Conservation (phyloP, 768 basidiomycete genomes). For the Mycena epipterygia region DNA sequence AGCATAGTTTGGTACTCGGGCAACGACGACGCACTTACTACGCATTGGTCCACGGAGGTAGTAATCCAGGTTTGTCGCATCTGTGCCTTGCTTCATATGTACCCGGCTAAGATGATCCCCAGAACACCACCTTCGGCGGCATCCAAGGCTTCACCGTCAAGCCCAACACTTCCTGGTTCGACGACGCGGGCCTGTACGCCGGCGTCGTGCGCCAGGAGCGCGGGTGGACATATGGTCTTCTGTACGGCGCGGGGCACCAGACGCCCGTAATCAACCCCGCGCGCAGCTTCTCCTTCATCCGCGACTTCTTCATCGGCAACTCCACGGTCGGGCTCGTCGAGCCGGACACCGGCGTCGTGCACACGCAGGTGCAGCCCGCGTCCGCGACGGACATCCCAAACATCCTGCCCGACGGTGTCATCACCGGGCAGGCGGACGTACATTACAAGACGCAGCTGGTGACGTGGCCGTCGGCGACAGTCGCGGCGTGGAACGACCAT, state of each 20-base stretch:
- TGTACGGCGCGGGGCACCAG: conserved; percentile 31
- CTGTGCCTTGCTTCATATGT: no score
- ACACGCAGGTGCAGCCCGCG: not conserved
- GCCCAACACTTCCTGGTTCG: conserved; percentile 62
- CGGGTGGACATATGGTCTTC: conserved; percentile 48
- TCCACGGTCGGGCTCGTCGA: conserved; percentile 58
- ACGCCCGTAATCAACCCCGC: conserved; percentile 18
- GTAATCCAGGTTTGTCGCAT: conserved; percentile 53
- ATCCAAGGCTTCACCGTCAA: conserved; percentile 63
- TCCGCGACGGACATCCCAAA: not conserved
- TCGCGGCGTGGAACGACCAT: conserved; percentile 15
- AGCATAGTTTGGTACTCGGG: conserved; percentile 59
- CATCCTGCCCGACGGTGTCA: conserved; percentile 16
- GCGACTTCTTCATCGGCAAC: conserved; percentile 62
- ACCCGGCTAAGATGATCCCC: not conserved
- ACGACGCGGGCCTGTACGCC: conserved; percentile 55
- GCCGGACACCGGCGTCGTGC: not conserved
- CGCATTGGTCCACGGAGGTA: conserved; percentile 61
- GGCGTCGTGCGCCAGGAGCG: conserved; percentile 69
- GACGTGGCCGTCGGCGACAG: conserved; percentile 14
- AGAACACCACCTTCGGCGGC: conserved; percentile 71
- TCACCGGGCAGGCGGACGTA: conserved; percentile 18
- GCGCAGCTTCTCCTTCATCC: conserved; percentile 50
- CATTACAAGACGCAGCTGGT: conserved; percentile 1
- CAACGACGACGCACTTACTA: conserved; percentile 63